Evolutionary conservation across 1,284 basidiomycete genomes (phyloP).

Genomic region (Pseudozyma tsukubaensis): DNA sequence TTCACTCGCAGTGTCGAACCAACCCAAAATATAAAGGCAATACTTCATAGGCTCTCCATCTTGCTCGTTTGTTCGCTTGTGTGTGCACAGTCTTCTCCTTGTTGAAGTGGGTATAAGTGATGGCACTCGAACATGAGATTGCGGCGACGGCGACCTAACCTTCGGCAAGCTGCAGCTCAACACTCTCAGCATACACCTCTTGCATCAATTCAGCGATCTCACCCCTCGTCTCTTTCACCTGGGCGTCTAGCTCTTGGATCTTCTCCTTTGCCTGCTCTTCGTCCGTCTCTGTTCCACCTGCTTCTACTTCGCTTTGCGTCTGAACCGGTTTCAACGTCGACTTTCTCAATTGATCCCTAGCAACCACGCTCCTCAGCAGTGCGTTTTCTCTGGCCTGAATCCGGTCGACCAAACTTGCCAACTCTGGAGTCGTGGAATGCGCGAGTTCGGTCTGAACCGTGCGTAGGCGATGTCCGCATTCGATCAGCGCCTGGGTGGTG

Average conservation of each 20-base stretch:
- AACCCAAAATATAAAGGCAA: conserved; percentile 45
- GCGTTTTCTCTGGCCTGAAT: conserved; percentile 48
- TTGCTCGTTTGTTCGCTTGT: conserved; percentile 17
- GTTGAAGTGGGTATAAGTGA: too few species aligned
- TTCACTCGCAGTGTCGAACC: conserved; percentile 1
- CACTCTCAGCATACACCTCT: conserved; percentile 46
- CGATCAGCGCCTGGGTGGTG: conserved; percentile 52
- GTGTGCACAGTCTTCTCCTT: not conserved
- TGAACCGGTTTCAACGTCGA: conserved; percentile 5
- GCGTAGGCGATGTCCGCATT: conserved; percentile 45
- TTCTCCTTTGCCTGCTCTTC: conserved; percentile 1
- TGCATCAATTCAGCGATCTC: conserved; percentile 50
- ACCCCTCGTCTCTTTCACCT: conserved; percentile 12
- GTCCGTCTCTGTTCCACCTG: not conserved
- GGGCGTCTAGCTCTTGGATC: conserved; percentile 15
- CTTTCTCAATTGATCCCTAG: conserved; percentile 47
- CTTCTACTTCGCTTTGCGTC: too few species aligned
- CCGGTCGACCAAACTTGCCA: conserved; percentile 30
- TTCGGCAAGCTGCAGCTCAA: conserved; percentile 37
- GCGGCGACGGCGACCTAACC: too few species aligned
- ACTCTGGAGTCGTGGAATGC: conserved; percentile 14
- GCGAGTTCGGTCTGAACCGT: conserved; percentile 46
- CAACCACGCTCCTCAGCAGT: conserved; percentile 31
- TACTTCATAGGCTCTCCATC: conserved; percentile 16
- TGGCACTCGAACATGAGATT: too few species aligned